Evolutionary conservation across 352 stramenopile genomes (phyloP).

Genomic region (Globisporangium echinulatum): DNA sequence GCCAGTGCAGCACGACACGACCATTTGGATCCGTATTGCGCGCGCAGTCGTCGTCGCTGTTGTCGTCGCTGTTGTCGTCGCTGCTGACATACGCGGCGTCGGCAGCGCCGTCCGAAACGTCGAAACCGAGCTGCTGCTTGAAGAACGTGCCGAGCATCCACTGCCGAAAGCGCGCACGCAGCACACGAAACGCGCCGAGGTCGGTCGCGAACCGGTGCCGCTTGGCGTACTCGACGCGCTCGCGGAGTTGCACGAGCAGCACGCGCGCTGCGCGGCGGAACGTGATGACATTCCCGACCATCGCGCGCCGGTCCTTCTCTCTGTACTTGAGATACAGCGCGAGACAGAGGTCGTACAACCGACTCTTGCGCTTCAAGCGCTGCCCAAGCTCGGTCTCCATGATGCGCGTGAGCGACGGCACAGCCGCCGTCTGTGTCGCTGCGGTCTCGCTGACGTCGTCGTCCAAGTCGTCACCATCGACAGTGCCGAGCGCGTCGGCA

Average conservation of each 20-base stretch:
- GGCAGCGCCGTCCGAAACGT: background rate
- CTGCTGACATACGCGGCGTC: background rate
- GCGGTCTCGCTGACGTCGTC: background rate
- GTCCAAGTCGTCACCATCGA: background rate
- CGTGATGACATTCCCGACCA: conserved; percentile 47
- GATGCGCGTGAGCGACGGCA: conserved; percentile 33
- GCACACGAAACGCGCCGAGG: conserved; percentile 36
- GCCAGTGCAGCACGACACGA: conserved; percentile 33
- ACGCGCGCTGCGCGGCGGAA: conserved; percentile 37
- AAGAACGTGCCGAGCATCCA: conserved; percentile 35
- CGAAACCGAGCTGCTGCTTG: conserved; percentile 12
- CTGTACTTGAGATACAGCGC: conserved; percentile 49
- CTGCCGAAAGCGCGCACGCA: conserved; percentile 30
- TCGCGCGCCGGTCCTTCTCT: conserved; percentile 40
- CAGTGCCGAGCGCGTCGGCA: background rate
- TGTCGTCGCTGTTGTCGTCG: background rate
- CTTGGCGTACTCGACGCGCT: conserved; percentile 22
- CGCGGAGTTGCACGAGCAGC: conserved; percentile 24
- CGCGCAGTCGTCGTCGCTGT: background rate
- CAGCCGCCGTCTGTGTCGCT: background rate
- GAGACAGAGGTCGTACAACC: conserved; percentile 49
- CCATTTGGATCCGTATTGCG: conserved; percentile 4
- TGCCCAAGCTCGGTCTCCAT: conserved; percentile 53
- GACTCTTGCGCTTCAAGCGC: conserved; percentile 55
- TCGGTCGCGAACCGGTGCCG: conserved; percentile 46